Evolutionary conservation across 2,329 filamentous ascomycete genomes (phyloP).

Genomic region (Trichoderma sp.): DNA sequence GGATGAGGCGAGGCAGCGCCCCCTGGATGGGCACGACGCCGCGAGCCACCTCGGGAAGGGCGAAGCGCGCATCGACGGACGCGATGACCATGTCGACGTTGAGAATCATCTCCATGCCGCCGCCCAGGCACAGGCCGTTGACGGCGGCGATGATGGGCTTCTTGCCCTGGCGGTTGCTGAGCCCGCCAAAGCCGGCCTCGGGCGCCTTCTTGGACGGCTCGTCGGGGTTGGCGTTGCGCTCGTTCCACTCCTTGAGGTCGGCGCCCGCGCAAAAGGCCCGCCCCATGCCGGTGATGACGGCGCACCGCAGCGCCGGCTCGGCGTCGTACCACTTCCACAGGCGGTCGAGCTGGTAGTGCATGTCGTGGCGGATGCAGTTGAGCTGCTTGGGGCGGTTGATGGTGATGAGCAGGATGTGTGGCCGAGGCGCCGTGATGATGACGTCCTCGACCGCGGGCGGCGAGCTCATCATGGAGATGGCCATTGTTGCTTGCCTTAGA

Average conservation of each 20-base stretch:
- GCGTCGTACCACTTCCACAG: slow-evolving; percentile 63
- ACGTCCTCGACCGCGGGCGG: slow-evolving; percentile 46
- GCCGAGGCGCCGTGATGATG: slow-evolving; percentile 51
- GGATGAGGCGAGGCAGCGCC: slow-evolving; percentile 65
- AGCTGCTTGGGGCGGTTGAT: slow-evolving; percentile 60
- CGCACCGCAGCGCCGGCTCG: slow-evolving; percentile 61
- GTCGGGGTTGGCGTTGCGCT: slow-evolving; percentile 38
- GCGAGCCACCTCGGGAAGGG: slow-evolving; percentile 69
- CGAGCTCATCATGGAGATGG: slow-evolving; percentile 33
- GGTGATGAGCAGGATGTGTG: slow-evolving; percentile 59
- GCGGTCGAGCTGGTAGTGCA: slow-evolving; percentile 50
- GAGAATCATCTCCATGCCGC: slow-evolving; percentile 74
- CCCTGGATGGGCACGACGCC: slow-evolving; percentile 73
- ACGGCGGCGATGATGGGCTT: slow-evolving; percentile 78
- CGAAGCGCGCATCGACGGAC: slow-evolving; percentile 58
- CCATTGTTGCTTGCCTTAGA: neutral
- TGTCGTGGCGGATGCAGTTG: slow-evolving; percentile 55
- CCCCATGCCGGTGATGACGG: slow-evolving; percentile 62
- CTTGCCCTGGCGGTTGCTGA: slow-evolving; percentile 66
- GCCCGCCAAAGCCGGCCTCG: slow-evolving; percentile 61
- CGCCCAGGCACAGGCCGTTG: slow-evolving; percentile 73
- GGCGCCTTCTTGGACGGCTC: slow-evolving; percentile 31
- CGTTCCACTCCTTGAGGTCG: slow-evolving; percentile 65
- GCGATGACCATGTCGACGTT: slow-evolving; percentile 75
- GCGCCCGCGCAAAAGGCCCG: slow-evolving; percentile 68